phyloP scores from a whole-genome alignment of 495 filamentous ascomycete genomes.

The Astrocystis sublimbata region DNA sequence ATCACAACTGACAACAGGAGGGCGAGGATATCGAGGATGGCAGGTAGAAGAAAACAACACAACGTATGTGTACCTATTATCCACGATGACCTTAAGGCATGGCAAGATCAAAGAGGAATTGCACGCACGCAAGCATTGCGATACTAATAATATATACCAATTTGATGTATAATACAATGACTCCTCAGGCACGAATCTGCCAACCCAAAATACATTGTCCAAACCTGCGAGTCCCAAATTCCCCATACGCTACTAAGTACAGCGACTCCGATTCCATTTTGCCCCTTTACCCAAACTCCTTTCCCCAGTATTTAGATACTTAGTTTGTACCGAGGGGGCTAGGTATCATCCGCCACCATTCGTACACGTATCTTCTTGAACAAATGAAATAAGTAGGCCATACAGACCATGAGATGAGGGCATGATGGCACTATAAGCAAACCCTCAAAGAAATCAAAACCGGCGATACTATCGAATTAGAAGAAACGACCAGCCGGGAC shows the following conservation, averaged over 20 bases:
- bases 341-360: not conserved
- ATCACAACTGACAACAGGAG: no score
- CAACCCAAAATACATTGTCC: not conserved
- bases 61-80: no score
- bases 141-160: no score
- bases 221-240: not conserved
- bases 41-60: no score
- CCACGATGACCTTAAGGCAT: no score
- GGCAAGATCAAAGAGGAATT: no score
- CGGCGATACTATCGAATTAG: conserved; percentile 13
- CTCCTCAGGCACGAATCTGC: not conserved
- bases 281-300: not conserved
- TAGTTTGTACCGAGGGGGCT: no score
- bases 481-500: conserved; percentile 49
- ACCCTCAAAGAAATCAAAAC: no score
- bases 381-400: not conserved
- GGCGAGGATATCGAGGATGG: no score
- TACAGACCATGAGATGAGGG: not conserved
- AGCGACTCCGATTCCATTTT: not conserved
- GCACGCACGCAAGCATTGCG: no score
- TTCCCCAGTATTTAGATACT: not conserved
- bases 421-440: not conserved
- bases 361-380: not conserved
- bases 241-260: no score
- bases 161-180: not conserved